Percentiles rank a stretch among this genome's conserved stretches.
Evolutionary conservation across 1,139 yeast species (phyloP).

Genomic region (Sugiyamaella xylanicola): DNA sequence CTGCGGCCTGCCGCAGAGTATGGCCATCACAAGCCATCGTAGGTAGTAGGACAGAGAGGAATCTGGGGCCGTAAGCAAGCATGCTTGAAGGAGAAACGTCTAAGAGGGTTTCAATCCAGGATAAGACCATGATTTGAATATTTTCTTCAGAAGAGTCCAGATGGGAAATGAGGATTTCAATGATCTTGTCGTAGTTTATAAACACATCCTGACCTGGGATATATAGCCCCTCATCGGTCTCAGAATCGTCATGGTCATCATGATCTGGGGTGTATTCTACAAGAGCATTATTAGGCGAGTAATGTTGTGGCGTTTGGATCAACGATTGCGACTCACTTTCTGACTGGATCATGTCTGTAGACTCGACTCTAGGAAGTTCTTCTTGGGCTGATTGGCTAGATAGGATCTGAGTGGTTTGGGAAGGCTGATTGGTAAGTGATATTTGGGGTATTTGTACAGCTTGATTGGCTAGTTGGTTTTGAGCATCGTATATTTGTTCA

Average conservation of each 20-base stretch:
- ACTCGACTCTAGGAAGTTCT: not conserved
- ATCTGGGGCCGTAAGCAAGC: slow-evolving; percentile 61
- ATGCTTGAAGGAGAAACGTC: slow-evolving; percentile 77
- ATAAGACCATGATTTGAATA: slow-evolving; percentile 75
- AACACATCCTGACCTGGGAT: slow-evolving; percentile 86
- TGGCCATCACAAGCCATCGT: slow-evolving; percentile 57
- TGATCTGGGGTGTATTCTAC: slow-evolving; percentile 19
- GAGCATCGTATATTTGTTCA: slow-evolving; percentile 4
- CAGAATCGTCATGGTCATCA: slow-evolving; percentile 34
- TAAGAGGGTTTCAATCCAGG: slow-evolving; percentile 79
- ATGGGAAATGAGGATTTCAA: slow-evolving; percentile 77
- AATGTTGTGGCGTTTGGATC: slow-evolving; percentile 5
- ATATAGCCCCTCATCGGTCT: slow-evolving; percentile 57
- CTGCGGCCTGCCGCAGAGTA: slow-evolving; percentile 57
- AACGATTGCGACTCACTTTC: not conserved
- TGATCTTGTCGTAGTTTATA: slow-evolving; percentile 77
- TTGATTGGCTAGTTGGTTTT: not conserved
- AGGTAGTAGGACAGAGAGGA: slow-evolving; percentile 58
- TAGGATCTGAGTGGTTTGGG: not conserved
- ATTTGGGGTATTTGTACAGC: not conserved
- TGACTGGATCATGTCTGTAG: not conserved
- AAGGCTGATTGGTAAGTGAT: not conserved
- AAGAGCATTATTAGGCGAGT: slow-evolving; percentile 1
- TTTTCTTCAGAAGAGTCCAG: slow-evolving; percentile 73
- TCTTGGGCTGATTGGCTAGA: not conserved